Percentiles rank a stretch among this genome's conserved stretches.
phyloP scores from a whole-genome alignment of 495 filamentous ascomycete genomes.

The Penicillium cataractarum region DNA sequence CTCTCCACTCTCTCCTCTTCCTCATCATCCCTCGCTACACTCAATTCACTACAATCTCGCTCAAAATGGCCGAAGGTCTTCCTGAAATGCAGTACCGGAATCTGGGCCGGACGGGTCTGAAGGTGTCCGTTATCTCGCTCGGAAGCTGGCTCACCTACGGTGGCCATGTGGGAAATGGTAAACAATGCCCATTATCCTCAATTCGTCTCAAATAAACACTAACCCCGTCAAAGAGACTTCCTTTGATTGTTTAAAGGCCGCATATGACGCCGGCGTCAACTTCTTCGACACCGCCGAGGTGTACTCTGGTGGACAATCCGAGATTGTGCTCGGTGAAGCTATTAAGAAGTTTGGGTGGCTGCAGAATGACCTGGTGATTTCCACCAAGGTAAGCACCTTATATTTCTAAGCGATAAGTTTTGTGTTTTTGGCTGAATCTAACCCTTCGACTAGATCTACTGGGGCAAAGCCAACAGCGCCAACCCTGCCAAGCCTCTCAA shows the following conservation, averaged over 20 bases:
- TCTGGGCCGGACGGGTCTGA: conserved; percentile 73
- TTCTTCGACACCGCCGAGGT: conserved; percentile 64
- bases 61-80: conserved; percentile 35
- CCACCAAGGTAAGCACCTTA: conserved; percentile 65
- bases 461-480: conserved; percentile 61
- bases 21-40: background rate
- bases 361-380: conserved; percentile 80
- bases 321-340: conserved; percentile 74
- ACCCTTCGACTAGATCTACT: conserved; percentile 65
- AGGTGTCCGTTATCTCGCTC: conserved; percentile 74
- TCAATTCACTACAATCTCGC: background rate
- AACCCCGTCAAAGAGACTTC: conserved; percentile 54
- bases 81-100: conserved; percentile 76
- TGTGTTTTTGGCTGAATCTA: no score
- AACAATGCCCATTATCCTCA: background rate
- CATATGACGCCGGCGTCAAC: conserved; percentile 77
- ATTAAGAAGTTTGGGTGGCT: conserved; percentile 67
- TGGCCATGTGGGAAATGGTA: conserved; percentile 72
- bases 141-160: conserved; percentile 81
- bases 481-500: conserved; percentile 68
- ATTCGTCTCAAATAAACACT: background rate
- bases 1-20: background rate
- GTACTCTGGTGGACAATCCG: conserved; percentile 63
- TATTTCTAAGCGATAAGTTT: no score
- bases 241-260: conserved; percentile 71